phyloP scores from a whole-genome alignment of 176 grass and related monocot species.

The Aegilops longissima region DNA sequence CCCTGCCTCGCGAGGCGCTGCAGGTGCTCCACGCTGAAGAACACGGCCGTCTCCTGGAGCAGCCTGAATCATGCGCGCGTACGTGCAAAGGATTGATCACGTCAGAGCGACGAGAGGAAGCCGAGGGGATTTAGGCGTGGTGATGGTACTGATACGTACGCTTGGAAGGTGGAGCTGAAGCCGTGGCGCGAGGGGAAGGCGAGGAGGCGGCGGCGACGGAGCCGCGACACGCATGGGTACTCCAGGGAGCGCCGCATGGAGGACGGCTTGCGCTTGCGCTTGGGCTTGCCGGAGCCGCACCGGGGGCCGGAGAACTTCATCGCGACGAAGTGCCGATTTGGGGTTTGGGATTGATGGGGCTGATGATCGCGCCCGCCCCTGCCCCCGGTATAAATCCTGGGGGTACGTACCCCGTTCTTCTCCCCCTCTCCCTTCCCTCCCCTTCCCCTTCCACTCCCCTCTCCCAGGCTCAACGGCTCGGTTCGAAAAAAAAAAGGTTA shows the following conservation, averaged over 20 bases:
- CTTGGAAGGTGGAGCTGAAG: background rate
- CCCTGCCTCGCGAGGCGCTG: background rate
- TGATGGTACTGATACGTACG: background rate
- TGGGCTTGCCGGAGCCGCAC: background rate
- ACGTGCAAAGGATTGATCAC: background rate
- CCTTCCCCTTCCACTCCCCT: no score
- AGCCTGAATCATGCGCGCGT: background rate
- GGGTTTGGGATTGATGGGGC: background rate
- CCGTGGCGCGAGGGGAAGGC: constrained; percentile 1
- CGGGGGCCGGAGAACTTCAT: background rate
- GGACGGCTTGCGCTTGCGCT: background rate
- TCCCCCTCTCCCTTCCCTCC: no score
- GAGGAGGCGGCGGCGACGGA: constrained; percentile 18
- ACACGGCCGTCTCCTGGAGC: background rate
- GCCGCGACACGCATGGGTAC: constrained; percentile 1
- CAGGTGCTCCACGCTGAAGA: constrained; percentile 14
- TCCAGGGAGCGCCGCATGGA: background rate
- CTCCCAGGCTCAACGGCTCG: no score
- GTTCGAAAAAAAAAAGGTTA: no score
- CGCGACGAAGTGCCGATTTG: background rate
- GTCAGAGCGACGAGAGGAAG: background rate
- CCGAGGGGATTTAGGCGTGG: background rate
- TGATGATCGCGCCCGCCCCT: background rate
- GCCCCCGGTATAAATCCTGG: background rate
- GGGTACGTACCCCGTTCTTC: background rate